Percentiles rank a stretch among this genome's conserved stretches.
These are phyloP conservation scores for Ceratobasidium sp. DNA, from an alignment of 1,284 basidiomycete species.

Conservation along the genomic window DNA sequence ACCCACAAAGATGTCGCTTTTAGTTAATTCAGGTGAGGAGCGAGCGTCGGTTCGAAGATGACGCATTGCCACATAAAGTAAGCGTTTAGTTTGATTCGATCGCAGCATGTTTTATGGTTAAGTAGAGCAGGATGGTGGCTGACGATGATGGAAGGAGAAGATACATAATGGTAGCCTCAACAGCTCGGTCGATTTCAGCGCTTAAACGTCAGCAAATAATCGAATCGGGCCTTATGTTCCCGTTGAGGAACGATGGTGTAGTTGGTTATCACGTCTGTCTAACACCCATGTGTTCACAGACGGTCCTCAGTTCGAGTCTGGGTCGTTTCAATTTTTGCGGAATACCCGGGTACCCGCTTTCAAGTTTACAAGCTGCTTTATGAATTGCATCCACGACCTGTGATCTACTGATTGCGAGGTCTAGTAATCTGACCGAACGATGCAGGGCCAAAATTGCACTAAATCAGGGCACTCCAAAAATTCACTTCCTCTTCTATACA, in stretches of 20 bases:
- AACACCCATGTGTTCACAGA: conserved; percentile 32
- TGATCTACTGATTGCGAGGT: no score
- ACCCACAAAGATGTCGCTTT: conserved; percentile 56
- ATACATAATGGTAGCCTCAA: no score
- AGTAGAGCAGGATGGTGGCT: not conserved
- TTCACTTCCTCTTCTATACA: not conserved
- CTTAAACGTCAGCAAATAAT: not conserved
- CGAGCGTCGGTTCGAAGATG: not conserved
- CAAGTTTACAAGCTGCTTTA: no score
- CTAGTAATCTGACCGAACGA: no score
- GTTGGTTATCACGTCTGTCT: conserved; percentile 39
- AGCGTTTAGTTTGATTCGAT: not conserved
- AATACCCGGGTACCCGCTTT: no score
- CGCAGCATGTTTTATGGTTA: no score
- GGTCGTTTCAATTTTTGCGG: conserved; percentile 34
- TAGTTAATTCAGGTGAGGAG: not conserved
- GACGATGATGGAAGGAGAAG: no score
- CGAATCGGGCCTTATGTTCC: not conserved
- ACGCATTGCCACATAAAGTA: not conserved
- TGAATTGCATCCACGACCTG: no score
- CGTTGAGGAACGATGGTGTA: conserved; percentile 36
- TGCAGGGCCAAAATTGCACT: not conserved
- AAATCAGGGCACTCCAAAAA: not conserved
- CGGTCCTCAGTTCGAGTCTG: conserved; percentile 39
- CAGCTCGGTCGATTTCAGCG: no score